Percentiles rank a stretch among this genome's conserved stretches.
Evolutionary conservation across 2,329 filamentous ascomycete genomes (phyloP).

Genomic region (Xylaria sp.): DNA sequence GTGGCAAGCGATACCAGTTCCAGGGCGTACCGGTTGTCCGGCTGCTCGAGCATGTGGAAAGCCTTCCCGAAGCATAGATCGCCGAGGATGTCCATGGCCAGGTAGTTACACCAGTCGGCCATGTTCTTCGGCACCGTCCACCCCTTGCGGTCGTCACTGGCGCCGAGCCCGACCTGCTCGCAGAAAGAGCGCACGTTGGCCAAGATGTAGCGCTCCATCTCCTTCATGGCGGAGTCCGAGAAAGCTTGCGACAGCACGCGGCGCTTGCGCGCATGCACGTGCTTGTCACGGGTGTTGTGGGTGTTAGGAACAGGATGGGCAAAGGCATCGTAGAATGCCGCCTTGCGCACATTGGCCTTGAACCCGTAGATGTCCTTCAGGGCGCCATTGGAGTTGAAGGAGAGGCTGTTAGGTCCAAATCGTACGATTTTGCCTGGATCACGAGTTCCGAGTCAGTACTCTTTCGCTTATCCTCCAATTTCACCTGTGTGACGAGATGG

Average conservation of each 20-base stretch:
- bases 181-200: constrained; percentile 75
- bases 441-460: constrained; percentile 31
- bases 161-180: constrained; percentile 61
- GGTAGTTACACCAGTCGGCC: constrained; percentile 70
- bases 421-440: constrained; percentile 72
- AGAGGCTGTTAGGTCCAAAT: constrained; percentile 80
- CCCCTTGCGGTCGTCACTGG: constrained; percentile 59
- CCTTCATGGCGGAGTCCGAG: constrained; percentile 72
- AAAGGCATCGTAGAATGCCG: constrained; percentile 79
- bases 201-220: constrained; percentile 75
- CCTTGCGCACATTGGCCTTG: constrained; percentile 72
- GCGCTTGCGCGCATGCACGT: constrained; percentile 75
- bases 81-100: constrained; percentile 71
- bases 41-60: constrained; percentile 69
- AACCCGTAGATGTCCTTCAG: constrained; percentile 75
- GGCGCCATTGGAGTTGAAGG: constrained; percentile 77
- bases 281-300: constrained; percentile 76
- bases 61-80: constrained; percentile 71
- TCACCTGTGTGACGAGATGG: not conserved
- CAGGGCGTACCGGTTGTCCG: constrained; percentile 73
- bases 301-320: constrained; percentile 77
- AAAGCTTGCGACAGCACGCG: constrained; percentile 79
- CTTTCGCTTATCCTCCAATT: not conserved
- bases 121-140: constrained; percentile 71
- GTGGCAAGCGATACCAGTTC: constrained; percentile 75